phyloP scores from a whole-genome alignment of 2,329 filamentous ascomycete species.

The Cyclaneusma minus region DNA sequence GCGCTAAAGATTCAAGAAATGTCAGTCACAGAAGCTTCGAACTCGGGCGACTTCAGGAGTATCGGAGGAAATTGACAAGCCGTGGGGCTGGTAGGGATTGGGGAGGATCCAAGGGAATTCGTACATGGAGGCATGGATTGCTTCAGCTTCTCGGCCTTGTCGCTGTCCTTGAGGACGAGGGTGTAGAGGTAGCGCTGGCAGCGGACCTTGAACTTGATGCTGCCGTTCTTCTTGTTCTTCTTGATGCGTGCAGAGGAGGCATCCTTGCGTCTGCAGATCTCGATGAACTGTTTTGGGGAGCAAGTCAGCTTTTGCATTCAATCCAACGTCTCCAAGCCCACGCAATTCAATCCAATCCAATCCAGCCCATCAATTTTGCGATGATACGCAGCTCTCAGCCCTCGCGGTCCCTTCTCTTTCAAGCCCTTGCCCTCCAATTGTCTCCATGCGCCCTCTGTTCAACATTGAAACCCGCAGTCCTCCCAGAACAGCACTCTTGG shows the following conservation, averaged over 20 bases:
- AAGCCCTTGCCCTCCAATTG: no score
- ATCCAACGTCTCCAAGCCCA: no score
- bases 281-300: slow-evolving; percentile 68
- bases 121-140: slow-evolving; percentile 94
- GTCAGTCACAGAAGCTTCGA: neutral
- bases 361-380: no score
- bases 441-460: neutral
- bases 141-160: slow-evolving; percentile 99
- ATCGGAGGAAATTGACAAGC: slow-evolving; percentile 37
- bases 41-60: slow-evolving; percentile 25
- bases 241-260: slow-evolving; percentile 91
- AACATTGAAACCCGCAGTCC: neutral
- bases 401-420: no score
- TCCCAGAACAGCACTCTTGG: slow-evolving; percentile 1
- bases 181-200: slow-evolving; percentile 96
- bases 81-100: slow-evolving; percentile 12
- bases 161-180: slow-evolving; percentile 92
- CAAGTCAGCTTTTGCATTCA: slow-evolving; percentile 3
- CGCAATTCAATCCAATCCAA: no score
- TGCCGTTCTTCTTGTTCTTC: slow-evolving; percentile 79
- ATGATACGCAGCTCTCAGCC: no score
- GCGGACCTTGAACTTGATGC: slow-evolving; percentile 99
- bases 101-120: slow-evolving; percentile 22
- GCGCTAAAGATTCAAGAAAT: slow-evolving; percentile 10
- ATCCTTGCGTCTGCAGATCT: slow-evolving; percentile 99